phyloP scores from a whole-genome alignment of 1,139 yeast species.

The Blastobotrys petasosporus region DNA sequence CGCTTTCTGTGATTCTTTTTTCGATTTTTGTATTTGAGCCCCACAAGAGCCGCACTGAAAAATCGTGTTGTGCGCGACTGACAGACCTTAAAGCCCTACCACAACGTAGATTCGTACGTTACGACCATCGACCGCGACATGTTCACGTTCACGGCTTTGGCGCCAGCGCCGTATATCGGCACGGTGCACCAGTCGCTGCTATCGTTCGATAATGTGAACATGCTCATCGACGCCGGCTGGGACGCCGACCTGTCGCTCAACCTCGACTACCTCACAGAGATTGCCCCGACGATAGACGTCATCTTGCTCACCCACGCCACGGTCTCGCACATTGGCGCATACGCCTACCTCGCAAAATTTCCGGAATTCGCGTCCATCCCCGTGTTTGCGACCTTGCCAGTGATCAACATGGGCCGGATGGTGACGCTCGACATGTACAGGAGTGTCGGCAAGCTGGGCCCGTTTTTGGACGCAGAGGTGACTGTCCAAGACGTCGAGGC shows the following conservation, averaged over 20 bases:
- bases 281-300: slow-evolving; percentile 35
- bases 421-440: slow-evolving; percentile 78
- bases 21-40: no score
- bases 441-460: slow-evolving; percentile 68
- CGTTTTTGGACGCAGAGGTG: slow-evolving; percentile 51
- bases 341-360: slow-evolving; percentile 55
- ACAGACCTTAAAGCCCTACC: not conserved
- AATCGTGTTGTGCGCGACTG: slow-evolving; percentile 1
- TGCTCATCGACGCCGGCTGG: slow-evolving; percentile 39
- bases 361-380: slow-evolving; percentile 67
- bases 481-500: slow-evolving; percentile 74
- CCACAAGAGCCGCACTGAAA: not conserved
- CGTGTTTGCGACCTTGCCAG: slow-evolving; percentile 83
- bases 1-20: no score
- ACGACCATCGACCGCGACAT: slow-evolving; percentile 9
- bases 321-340: slow-evolving; percentile 75
- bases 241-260: slow-evolving; percentile 27
- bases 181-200: slow-evolving; percentile 29
- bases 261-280: slow-evolving; percentile 22
- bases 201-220: slow-evolving; percentile 23
- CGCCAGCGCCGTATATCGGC: slow-evolving; percentile 12
- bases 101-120: no score
- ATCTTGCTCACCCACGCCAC: slow-evolving; percentile 84
- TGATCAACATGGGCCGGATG: slow-evolving; percentile 77
- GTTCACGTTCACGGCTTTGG: slow-evolving; percentile 24